Evolutionary conservation across 1,284 basidiomycete genomes (phyloP).

Genomic region (Microbotryum intermedium): DNA sequence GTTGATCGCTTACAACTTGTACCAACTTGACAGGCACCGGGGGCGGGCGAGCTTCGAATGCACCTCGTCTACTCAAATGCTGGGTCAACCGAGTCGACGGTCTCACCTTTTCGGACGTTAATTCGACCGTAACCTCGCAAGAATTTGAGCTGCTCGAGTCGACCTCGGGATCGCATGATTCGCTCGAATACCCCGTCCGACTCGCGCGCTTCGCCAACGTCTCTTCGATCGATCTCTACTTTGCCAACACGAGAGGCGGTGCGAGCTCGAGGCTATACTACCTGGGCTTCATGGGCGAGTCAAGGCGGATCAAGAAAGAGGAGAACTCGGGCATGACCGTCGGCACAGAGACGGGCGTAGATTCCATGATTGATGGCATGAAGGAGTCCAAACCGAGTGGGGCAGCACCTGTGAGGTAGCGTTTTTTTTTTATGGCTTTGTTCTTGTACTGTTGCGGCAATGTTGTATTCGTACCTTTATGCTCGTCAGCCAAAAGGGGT

Average conservation of each 20-base stretch:
- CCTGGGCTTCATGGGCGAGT: constrained; percentile 70
- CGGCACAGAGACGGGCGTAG: constrained; percentile 21
- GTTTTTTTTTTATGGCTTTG: neutral
- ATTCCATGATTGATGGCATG: constrained; percentile 17
- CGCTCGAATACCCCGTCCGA: constrained; percentile 60
- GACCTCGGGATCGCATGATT: constrained; percentile 48
- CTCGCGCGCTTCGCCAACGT: constrained; percentile 65
- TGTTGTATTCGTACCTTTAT: too few relatives aligned
- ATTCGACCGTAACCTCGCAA: constrained; percentile 50
- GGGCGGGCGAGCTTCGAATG: constrained; percentile 45
- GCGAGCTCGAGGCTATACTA: constrained; percentile 61
- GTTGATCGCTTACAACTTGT: constrained; percentile 54
- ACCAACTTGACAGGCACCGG: constrained; percentile 65
- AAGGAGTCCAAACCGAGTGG: constrained; percentile 20
- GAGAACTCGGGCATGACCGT: constrained; percentile 22
- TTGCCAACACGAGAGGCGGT: constrained; percentile 58
- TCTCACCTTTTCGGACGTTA: constrained; percentile 13
- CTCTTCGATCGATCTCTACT: constrained; percentile 62
- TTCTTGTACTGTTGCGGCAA: neutral
- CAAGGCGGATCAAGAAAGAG: constrained; percentile 51
- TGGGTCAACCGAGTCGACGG: constrained; percentile 24
- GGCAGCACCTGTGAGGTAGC: constrained; percentile 11
- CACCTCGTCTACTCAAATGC: constrained; percentile 16
- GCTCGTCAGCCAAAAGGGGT: too few relatives aligned
- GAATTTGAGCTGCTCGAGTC: constrained; percentile 62